Evolutionary conservation across 2,329 filamentous ascomycete species (phyloP).

Genomic region (Colletotrichum paranaense): DNA sequence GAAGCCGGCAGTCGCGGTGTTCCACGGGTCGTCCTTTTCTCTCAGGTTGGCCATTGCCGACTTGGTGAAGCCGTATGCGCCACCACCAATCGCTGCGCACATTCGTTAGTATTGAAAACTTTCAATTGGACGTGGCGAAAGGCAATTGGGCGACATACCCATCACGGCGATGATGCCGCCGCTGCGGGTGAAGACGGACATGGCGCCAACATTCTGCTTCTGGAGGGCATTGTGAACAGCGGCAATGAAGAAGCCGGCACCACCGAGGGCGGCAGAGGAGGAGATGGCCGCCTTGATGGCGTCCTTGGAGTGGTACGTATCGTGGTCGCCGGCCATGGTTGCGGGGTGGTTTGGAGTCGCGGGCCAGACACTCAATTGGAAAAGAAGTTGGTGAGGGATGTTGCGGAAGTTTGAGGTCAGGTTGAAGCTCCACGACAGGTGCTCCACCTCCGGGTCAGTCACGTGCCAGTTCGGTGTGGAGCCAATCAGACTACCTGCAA

Average conservation of each 20-base stretch:
- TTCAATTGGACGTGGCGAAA: neutral
- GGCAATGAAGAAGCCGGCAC: constrained; percentile 77
- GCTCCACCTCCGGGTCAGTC: constrained; percentile 17
- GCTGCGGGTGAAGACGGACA: constrained; percentile 83
- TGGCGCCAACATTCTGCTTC: constrained; percentile 82
- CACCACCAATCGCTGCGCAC: constrained; percentile 74
- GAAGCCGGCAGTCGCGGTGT: constrained; percentile 81
- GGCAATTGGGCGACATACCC: constrained; percentile 8
- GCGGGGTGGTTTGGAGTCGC: constrained; percentile 23
- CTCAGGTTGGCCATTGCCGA: constrained; percentile 85
- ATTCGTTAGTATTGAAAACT: neutral
- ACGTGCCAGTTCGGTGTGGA: constrained; percentile 20
- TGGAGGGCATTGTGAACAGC: constrained; percentile 88
- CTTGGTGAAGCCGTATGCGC: constrained; percentile 81
- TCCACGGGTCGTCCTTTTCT: constrained; percentile 83
- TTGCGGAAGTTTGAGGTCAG: constrained; percentile 37
- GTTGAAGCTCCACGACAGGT: constrained; percentile 34
- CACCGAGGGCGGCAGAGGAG: constrained; percentile 72
- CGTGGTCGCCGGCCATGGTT: constrained; percentile 48
- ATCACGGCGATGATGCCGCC: constrained; percentile 74
- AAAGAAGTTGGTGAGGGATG: constrained; percentile 31
- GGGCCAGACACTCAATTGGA: constrained; percentile 35
- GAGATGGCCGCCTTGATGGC: constrained; percentile 75
- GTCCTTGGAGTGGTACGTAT: constrained; percentile 78
- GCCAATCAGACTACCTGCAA: constrained; percentile 33